Base-by-base conservation (phyloP, 306 rosid genomes). In the Sicyos baderoa region DNA sequence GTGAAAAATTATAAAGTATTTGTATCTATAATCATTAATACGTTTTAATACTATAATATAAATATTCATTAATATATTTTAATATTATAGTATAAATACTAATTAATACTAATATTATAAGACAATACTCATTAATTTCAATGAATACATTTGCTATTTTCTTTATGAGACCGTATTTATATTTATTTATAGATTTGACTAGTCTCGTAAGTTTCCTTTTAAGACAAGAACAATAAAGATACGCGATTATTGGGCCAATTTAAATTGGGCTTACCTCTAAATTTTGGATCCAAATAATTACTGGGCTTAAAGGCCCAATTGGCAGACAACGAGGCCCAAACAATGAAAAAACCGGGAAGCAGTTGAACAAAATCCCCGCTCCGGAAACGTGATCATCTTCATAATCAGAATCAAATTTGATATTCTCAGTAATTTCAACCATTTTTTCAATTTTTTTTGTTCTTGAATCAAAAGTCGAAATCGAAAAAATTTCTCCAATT, bases 351-450 rank as follows among this genome's bases (percentile, higher is more conserved):
- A 37, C 51, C 51, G 51, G 13, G 4, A 47, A 47, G 15, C 14
- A 17, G 27, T 62, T 62, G n/a, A 62, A 62, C 15, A 19, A 19
- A 14, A 12, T 65, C 54, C 54, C 12, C 2, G 52, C 14, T 17
- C 6, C 7, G 19, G 18, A 45, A 65, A 53, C 48, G 68, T 16
- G 37, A 48, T 66, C 71, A 40, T 37, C 71, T 47, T 23, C 71
- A 22, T 16, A 11, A 21, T 47, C 44, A 23, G 21, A 19, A 66
- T 13, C 2, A 19, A 45, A 66, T 0, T 7, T 14, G 7, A 66
- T 23, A 45, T 67, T 19, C 67, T 15, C 67, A 7, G 10, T 18
- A 32, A 25, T 60, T 60, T 35, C 48, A 60, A 35, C 18, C 7
- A 60, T 32, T 62, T 29, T 29, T 29, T 29, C 4, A 29, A 29